Percentiles rank a stretch among this genome's conserved stretches.
phyloP scores from a whole-genome alignment of 2,329 filamentous ascomycete genomes.

The Dendryphion nanum region DNA sequence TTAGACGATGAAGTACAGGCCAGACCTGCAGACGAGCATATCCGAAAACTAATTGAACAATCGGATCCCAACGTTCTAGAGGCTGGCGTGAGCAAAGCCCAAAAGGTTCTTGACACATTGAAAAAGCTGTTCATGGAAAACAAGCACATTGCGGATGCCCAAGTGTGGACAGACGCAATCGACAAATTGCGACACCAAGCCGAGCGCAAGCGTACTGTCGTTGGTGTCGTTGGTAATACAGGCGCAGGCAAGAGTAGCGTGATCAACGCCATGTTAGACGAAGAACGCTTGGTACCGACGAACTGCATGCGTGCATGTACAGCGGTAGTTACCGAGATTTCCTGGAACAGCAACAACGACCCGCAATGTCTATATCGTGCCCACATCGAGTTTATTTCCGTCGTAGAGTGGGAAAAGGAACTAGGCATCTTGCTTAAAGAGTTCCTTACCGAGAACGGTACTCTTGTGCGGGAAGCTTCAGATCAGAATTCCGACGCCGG shows the following conservation, averaged over 20 bases:
- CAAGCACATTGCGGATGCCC: slow-evolving; percentile 26
- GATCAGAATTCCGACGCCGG: slow-evolving; percentile 49
- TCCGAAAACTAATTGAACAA: slow-evolving; percentile 35
- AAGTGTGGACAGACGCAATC: slow-evolving; percentile 44
- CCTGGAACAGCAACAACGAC: slow-evolving; percentile 51
- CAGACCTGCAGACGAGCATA: slow-evolving; percentile 12
- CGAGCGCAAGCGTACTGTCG: slow-evolving; percentile 44
- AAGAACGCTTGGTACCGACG: slow-evolving; percentile 56
- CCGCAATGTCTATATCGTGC: slow-evolving; percentile 48
- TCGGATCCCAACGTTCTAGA: slow-evolving; percentile 37
- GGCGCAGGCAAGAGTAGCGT: slow-evolving; percentile 62
- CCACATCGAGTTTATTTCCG: slow-evolving; percentile 58
- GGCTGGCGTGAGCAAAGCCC: slow-evolving; percentile 38
- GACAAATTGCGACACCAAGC: slow-evolving; percentile 42
- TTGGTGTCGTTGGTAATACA: slow-evolving; percentile 62
- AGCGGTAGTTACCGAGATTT: slow-evolving; percentile 60
- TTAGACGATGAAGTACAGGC: no score
- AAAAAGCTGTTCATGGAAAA: slow-evolving; percentile 28
- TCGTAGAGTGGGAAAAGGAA: slow-evolving; percentile 54
- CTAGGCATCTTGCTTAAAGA: slow-evolving; percentile 51
- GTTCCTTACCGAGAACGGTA: slow-evolving; percentile 43
- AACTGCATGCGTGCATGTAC: slow-evolving; percentile 64
- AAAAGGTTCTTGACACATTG: slow-evolving; percentile 37
- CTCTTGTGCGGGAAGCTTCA: slow-evolving; percentile 34
- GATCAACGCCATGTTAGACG: slow-evolving; percentile 63